These are phyloP conservation scores for Pisolithus sp. DNA, from an alignment of 768 basidiomycete genomes.

Conservation along the genomic window DNA sequence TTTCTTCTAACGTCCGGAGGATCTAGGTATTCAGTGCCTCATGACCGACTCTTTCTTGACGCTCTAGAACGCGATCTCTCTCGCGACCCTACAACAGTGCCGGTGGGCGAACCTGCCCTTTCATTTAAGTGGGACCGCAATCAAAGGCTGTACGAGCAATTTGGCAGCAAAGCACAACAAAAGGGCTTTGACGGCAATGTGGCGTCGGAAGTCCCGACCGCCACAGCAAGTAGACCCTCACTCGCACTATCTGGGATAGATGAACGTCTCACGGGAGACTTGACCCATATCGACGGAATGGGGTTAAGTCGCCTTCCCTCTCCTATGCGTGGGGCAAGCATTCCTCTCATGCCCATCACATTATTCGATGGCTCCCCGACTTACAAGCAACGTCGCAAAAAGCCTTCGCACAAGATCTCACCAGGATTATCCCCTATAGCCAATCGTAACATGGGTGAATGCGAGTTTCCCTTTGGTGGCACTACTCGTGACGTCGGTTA, in stretches of 20 bases:
- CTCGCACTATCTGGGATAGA: conserved; percentile 7
- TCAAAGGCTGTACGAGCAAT: conserved; percentile 84
- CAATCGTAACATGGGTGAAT: conserved; percentile 19
- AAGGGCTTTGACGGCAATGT: conserved; percentile 30
- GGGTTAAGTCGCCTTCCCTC: conserved; percentile 11
- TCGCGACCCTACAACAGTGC: conserved; percentile 79
- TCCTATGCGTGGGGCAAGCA: conserved; percentile 12
- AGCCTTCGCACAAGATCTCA: conserved; percentile 39
- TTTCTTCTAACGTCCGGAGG: neutral
- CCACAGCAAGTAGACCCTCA: conserved; percentile 22
- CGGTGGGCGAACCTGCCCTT: conserved; percentile 74
- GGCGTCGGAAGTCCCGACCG: conserved; percentile 27
- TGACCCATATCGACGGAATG: conserved; percentile 20
- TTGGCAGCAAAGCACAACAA: conserved; percentile 40
- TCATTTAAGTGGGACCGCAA: conserved; percentile 88
- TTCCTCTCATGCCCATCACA: conserved; percentile 59
- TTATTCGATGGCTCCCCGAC: conserved; percentile 78
- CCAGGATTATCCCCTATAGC: conserved; percentile 22
- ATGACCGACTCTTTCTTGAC: conserved; percentile 94
- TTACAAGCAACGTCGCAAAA: conserved; percentile 87
- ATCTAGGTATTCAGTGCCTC: conserved; percentile 89
- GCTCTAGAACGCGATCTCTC: conserved; percentile 95
- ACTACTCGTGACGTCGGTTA: conserved; percentile 15
- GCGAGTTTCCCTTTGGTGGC: conserved; percentile 11
- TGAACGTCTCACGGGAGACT: conserved; percentile 7